Conservation (phyloP, 2,329 filamentous ascomycete genomes). For the Orbilia javanica region DNA sequence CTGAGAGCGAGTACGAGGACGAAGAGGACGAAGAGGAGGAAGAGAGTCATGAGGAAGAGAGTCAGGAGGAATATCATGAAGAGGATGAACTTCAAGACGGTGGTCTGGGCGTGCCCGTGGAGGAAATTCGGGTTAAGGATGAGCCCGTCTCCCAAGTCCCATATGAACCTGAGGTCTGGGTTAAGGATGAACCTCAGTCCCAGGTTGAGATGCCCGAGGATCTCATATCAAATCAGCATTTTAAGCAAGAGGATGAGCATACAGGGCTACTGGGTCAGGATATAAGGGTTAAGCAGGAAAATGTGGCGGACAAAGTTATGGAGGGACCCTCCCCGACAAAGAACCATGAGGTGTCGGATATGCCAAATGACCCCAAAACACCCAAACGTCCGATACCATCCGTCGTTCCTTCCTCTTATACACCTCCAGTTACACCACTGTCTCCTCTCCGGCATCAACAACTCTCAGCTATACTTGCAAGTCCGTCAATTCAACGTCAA, state of each 20-base stretch:
- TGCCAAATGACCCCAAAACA: slow-evolving; percentile 17
- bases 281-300: slow-evolving; percentile 10
- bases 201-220: slow-evolving; percentile 29
- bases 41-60: background rate
- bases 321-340: background rate
- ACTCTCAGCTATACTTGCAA: slow-evolving; percentile 40
- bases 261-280: background rate
- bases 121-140: slow-evolving; percentile 10
- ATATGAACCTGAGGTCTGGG: background rate
- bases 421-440: slow-evolving; percentile 47
- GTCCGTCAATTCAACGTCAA: slow-evolving; percentile 43
- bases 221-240: background rate
- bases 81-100: slow-evolving; percentile 12
- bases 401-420: slow-evolving; percentile 45
- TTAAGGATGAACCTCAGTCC: slow-evolving; percentile 43
- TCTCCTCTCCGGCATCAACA: slow-evolving; percentile 53
- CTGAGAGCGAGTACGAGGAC: slow-evolving; percentile 52
- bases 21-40: slow-evolving; percentile 15
- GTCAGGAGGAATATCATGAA: background rate
- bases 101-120: background rate
- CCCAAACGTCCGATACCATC: slow-evolving; percentile 40
- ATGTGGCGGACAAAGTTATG: background rate
- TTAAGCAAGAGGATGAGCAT: slow-evolving; percentile 42
- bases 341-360: background rate
- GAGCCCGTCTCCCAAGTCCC: slow-evolving; percentile 4